Evolutionary conservation across 768 basidiomycete species (phyloP), one percentile per base, ranked within the genome.

Genomic region (Lactarius sanguifluus): DNA sequence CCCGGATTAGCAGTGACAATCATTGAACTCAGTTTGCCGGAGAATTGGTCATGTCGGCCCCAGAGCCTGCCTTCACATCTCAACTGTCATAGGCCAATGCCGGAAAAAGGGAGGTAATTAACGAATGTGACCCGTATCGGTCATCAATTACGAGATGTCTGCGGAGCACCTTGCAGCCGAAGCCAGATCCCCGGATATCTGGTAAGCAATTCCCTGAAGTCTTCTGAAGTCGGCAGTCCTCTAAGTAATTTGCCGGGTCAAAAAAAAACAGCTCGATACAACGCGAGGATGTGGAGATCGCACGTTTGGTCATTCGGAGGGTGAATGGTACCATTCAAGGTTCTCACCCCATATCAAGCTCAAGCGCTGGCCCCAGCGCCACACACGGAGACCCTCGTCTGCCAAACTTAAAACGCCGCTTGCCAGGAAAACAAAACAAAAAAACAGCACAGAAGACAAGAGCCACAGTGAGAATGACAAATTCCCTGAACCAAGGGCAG

Each of bases 321-420:
- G 41, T n/a, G 34, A 55, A 45, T 30, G 41, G 56, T 45, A 7
- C 57, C 52, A 56, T 41, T 61, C 40, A 5, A 10, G 32, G 16
- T 45, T 59, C 41, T 67, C 30, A 52, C 56, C 61, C 47, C 45
- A 34, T 66, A 62, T 62, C 66, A 64, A 52, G 20, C 54, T 64
- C 62, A 50, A 64, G 62, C 66, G 66, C 66, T 57, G 41, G 13
- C 50, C 36, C 40, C 61, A 54, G 65, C 66, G 66, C 66, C 66
- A 54, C 66, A 47, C 62, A 60, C 66, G 66, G 66, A 56, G 66
- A 60, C 66, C 62, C 62, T 67, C 66, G 36, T 67, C 66, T 67
- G 66, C 66, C 66, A 67, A 67, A 67, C 66, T 54, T 60, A 67
- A 67, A 64, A 67, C 62, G 66, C 66, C 62, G 66, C 66, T 64